Conservation (phyloP, 179 eudicot genomes). For the Amaranthus tricolor region DNA sequence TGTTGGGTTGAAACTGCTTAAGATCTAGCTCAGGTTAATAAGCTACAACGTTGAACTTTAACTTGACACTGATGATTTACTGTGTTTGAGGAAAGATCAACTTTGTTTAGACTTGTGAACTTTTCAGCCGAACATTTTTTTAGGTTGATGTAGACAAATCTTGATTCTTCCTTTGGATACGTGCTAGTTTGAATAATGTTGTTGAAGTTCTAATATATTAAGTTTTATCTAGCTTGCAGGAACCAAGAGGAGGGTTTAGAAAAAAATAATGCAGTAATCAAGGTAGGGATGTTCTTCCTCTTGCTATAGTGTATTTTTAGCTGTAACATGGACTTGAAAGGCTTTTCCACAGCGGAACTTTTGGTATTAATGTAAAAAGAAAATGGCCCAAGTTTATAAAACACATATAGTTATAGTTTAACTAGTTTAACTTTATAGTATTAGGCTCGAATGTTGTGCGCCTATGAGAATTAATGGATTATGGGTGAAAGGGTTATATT, state of each 20-base stretch:
- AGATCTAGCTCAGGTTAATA: neutral
- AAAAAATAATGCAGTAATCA: constrained; percentile 37
- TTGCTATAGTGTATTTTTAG: neutral
- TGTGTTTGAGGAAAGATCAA: neutral
- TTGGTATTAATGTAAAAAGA: neutral
- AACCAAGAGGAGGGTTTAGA: constrained; percentile 32
- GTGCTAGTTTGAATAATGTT: neutral
- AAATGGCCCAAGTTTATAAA: too few relatives aligned
- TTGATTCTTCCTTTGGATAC: neutral
- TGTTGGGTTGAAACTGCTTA: neutral
- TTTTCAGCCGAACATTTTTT: neutral
- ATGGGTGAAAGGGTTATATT: too few relatives aligned
- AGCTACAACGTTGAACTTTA: neutral
- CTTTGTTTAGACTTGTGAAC: neutral
- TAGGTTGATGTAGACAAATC: neutral
- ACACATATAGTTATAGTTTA: too few relatives aligned
- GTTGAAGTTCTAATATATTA: constrained; percentile 24
- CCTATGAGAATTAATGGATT: too few relatives aligned
- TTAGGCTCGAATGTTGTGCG: too few relatives aligned
- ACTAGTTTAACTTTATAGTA: too few relatives aligned
- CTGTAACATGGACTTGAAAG: too few relatives aligned
- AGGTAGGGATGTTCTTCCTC: constrained; percentile 45
- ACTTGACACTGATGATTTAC: neutral
- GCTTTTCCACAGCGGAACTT: neutral
- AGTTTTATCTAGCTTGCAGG: constrained; percentile 50